A percentile compares a stretch with the other conserved stretches of the same genome.
These are phyloP conservation scores for Orbilia quercus DNA, from an alignment of 2,329 filamentous ascomycete species.

Conservation along the genomic window DNA sequence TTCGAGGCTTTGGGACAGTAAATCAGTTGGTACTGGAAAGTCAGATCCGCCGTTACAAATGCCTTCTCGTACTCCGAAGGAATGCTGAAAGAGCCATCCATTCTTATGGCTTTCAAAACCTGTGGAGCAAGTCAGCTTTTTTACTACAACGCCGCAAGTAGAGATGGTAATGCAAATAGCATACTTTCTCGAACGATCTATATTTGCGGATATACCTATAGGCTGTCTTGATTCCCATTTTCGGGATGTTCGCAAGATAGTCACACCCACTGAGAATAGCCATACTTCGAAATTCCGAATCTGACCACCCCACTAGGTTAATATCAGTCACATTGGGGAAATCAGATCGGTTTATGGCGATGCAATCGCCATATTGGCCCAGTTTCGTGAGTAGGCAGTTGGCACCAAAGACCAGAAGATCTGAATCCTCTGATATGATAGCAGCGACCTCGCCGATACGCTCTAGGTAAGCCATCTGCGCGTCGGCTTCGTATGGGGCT, in stretches of 20 bases:
- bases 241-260: constrained; percentile 85
- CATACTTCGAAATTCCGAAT: constrained; percentile 91
- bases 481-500: constrained; percentile 95
- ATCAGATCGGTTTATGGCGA: constrained; percentile 89
- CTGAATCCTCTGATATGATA: constrained; percentile 95
- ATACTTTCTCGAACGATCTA: constrained; percentile 84
- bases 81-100: constrained; percentile 85
- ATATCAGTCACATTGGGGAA: constrained; percentile 84
- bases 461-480: constrained; percentile 95
- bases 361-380: constrained; percentile 89
- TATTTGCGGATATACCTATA: constrained; percentile 90
- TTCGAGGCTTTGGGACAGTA: constrained; percentile 80
- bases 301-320: constrained; percentile 89
- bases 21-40: constrained; percentile 93
- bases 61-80: constrained; percentile 82
- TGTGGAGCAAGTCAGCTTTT: background rate
- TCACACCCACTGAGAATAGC: constrained; percentile 96
- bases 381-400: constrained; percentile 91
- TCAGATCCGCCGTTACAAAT: constrained; percentile 88
- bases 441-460: constrained; percentile 83
- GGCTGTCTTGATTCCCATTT: constrained; percentile 91
- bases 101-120: constrained; percentile 79
- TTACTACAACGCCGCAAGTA: background rate
- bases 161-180: background rate
- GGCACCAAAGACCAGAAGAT: constrained; percentile 93